These are phyloP conservation scores for Syzygium oleosum DNA, from an alignment of 345 rosid genomes.

Conservation along the genomic window DNA sequence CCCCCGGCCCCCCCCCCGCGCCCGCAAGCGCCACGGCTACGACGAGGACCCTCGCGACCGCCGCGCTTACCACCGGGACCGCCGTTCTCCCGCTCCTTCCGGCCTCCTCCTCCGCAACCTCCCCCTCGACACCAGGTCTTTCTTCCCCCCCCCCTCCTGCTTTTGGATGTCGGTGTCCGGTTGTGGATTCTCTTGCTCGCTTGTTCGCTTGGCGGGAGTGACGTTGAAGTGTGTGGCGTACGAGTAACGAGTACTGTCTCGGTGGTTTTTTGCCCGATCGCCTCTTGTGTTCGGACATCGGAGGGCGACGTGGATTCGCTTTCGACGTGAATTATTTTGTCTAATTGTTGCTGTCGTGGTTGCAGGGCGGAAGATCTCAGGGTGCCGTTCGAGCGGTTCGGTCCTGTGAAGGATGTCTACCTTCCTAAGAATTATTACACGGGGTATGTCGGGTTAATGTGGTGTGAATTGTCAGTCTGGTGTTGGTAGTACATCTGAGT, in stretches of 20 bases:
- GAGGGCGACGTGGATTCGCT: background rate
- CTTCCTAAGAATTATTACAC: constrained; percentile 80
- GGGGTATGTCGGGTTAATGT: constrained; percentile 33
- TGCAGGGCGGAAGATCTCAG: constrained; percentile 85
- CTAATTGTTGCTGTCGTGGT: background rate
- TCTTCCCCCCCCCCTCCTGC: background rate
- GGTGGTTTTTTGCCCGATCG: background rate
- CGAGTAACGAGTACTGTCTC: background rate
- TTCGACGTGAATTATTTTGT: background rate
- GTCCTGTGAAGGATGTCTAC: constrained; percentile 85
- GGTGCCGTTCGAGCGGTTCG: constrained; percentile 69
- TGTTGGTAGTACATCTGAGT: background rate
- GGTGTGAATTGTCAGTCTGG: background rate
- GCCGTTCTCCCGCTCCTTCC: constrained; percentile 76
- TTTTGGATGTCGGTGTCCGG: background rate
- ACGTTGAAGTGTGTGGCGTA: background rate
- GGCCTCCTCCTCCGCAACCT: constrained; percentile 93
- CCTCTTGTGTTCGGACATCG: background rate
- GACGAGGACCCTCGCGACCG: constrained; percentile 51
- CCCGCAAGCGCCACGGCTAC: constrained; percentile 51
- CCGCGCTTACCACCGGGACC: constrained; percentile 54
- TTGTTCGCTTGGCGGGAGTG: background rate
- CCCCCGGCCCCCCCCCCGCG: constrained; percentile 34
- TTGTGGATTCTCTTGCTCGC: background rate
- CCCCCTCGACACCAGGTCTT: constrained; percentile 81